A percentile compares a stretch with the other conserved stretches of the same genome.
Conservation (phyloP, 2,329 filamentous ascomycete species). For the Cytospora leucostoma region DNA sequence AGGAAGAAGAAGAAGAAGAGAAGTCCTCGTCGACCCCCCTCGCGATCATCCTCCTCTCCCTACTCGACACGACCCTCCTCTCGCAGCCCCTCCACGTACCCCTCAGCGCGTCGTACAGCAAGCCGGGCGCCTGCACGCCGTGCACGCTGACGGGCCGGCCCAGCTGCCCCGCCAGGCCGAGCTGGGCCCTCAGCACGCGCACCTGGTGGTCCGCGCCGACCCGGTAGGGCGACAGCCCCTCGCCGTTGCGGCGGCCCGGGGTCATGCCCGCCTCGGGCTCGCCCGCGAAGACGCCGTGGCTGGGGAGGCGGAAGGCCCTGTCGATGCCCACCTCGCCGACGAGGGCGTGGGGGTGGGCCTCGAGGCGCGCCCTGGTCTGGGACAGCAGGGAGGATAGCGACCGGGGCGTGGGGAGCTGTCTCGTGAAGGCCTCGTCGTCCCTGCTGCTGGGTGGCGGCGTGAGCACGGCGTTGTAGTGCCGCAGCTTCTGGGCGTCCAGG, state of each 20-base stretch:
- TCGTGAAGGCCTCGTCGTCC: slow-evolving; percentile 47
- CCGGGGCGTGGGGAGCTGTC: slow-evolving; percentile 58
- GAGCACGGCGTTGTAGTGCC: slow-evolving; percentile 70
- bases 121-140: slow-evolving; percentile 75
- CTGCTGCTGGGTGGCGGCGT: slow-evolving; percentile 48
- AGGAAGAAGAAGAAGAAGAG: slow-evolving; percentile 40
- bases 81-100: slow-evolving; percentile 72
- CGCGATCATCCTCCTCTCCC: slow-evolving; percentile 55
- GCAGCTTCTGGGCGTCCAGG: slow-evolving; percentile 42
- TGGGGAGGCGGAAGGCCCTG: slow-evolving; percentile 73
- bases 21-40: slow-evolving; percentile 48
- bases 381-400: slow-evolving; percentile 60
- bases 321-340: slow-evolving; percentile 80
- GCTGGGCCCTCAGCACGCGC: slow-evolving; percentile 64
- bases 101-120: slow-evolving; percentile 65
- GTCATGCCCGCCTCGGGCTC: slow-evolving; percentile 52
- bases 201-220: slow-evolving; percentile 71
- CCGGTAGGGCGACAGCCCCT: slow-evolving; percentile 65
- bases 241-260: slow-evolving; percentile 70
- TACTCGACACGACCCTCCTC: slow-evolving; percentile 59
- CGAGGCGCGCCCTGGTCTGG: slow-evolving; percentile 57
- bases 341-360: slow-evolving; percentile 62
- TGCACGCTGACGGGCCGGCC: slow-evolving; percentile 68
- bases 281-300: slow-evolving; percentile 47
- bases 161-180: slow-evolving; percentile 70